Percentiles rank a stretch among this genome's conserved stretches.
phyloP scores from a whole-genome alignment of 805 yeast species.

The Lachancea nothofagi region DNA sequence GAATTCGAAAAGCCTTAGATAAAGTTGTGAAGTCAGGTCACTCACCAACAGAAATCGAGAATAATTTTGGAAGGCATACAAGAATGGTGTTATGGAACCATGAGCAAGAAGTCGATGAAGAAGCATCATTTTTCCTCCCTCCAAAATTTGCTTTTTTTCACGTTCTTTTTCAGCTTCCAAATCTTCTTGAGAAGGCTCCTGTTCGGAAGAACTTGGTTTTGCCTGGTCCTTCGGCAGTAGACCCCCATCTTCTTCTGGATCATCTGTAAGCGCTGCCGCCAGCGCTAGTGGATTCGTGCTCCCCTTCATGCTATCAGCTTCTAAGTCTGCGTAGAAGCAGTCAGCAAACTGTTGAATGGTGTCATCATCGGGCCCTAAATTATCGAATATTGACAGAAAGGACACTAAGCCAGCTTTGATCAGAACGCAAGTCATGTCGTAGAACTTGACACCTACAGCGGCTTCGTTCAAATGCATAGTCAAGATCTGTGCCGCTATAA shows the following conservation, averaged over 20 bases:
- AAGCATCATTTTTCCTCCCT: constrained; percentile 39
- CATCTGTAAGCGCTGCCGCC: constrained; percentile 77
- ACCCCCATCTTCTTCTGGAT: constrained; percentile 45
- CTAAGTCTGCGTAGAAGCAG: constrained; percentile 42
- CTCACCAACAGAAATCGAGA: constrained; percentile 58
- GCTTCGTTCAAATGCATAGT: constrained; percentile 37
- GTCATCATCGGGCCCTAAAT: constrained; percentile 48
- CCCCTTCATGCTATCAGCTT: constrained; percentile 54
- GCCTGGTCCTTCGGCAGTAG: constrained; percentile 1
- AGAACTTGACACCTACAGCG: constrained; percentile 27
- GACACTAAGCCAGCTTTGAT: constrained; percentile 63
- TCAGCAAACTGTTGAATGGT: constrained; percentile 42
- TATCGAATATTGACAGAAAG: constrained; percentile 54
- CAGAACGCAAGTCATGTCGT: constrained; percentile 48
- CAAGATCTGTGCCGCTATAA: constrained; percentile 48
- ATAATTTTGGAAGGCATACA: constrained; percentile 51
- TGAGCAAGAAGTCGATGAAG: constrained; percentile 48
- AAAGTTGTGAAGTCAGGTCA: constrained; percentile 41
- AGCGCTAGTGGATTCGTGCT: constrained; percentile 75
- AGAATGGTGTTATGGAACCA: constrained; percentile 59
- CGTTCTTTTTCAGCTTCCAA: constrained; percentile 20
- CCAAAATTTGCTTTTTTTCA: constrained; percentile 10
- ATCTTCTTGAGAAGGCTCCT: constrained; percentile 5
- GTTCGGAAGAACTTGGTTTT: constrained; percentile 5
- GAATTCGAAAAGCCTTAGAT: constrained; percentile 45